Percentiles rank a stretch among this genome's conserved stretches.
These are phyloP conservation scores for Sindora glabra DNA, from an alignment of 306 rosid species.

Conservation along the genomic window DNA sequence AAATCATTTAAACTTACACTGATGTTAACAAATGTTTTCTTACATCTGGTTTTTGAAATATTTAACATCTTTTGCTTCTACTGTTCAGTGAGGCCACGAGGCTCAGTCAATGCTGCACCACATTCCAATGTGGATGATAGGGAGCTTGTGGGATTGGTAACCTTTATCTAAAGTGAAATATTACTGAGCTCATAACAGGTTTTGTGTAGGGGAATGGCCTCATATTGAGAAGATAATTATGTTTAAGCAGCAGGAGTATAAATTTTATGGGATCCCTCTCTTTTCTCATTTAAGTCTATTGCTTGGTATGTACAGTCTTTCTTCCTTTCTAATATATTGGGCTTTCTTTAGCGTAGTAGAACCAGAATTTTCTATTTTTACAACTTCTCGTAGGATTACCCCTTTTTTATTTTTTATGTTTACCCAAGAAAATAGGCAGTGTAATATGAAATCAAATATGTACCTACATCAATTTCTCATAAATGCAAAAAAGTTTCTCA, in stretches of 20 bases:
- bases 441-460: too few species aligned
- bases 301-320: neutral
- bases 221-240: neutral
- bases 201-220: constrained; percentile 66
- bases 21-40: too few species aligned
- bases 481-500: too few species aligned
- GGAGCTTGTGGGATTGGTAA: constrained; percentile 62
- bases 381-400: too few species aligned
- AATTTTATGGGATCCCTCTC: constrained; percentile 24
- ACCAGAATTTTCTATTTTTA: too few species aligned
- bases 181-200: constrained; percentile 25
- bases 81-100: constrained; percentile 66
- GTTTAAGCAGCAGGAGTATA: neutral
- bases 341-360: constrained; percentile 6
- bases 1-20: too few species aligned
- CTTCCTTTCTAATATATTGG: neutral
- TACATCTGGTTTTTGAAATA: neutral
- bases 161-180: constrained; percentile 55
- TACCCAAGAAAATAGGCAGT: too few species aligned
- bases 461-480: too few species aligned
- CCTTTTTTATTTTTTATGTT: too few species aligned
- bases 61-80: constrained; percentile 4
- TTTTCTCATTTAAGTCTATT: neutral
- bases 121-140: constrained; percentile 67
- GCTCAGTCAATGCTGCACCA: constrained; percentile 34